Percentiles rank a stretch among this genome's conserved stretches.
Evolutionary conservation across 805 yeast species (phyloP).

Genomic region (Suhomyces prunicola): DNA sequence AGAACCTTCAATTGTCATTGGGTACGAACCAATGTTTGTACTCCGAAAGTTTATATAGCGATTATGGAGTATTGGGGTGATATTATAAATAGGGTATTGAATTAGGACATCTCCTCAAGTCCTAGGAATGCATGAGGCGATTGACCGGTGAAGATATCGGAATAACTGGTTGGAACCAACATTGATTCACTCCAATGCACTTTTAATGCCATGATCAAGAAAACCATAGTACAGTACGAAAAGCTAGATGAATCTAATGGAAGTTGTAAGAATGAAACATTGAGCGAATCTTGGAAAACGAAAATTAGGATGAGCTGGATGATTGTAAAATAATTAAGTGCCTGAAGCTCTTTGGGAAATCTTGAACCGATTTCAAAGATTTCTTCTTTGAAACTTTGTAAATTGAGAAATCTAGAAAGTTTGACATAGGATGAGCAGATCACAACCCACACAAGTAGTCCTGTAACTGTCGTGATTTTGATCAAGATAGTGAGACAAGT

Average conservation of each 20-base stretch:
- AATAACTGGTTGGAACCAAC: not conserved
- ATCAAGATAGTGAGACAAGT: conserved; percentile 16
- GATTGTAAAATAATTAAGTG: conserved; percentile 12
- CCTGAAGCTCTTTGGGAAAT: conserved; percentile 10
- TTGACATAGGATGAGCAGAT: conserved; percentile 17
- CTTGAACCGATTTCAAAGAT: conserved; percentile 6
- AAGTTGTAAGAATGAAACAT: conserved; percentile 15
- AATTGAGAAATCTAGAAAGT: conserved; percentile 6
- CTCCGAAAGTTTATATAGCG: not conserved
- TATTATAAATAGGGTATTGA: not conserved
- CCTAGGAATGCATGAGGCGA: conserved; percentile 3
- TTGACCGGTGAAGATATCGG: conserved; percentile 1
- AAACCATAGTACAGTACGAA: not conserved
- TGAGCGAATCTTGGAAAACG: conserved; percentile 14
- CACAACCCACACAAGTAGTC: conserved; percentile 27
- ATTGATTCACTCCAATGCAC: conserved; percentile 4
- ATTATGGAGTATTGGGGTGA: not conserved
- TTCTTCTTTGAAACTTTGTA: not conserved
- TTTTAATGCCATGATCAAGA: not conserved
- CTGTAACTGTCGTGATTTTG: conserved; percentile 23
- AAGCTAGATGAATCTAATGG: conserved; percentile 4
- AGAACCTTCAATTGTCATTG: not conserved
- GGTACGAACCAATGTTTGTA: not conserved
- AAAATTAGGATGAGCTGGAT: conserved; percentile 14
- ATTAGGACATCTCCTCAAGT: not conserved